Conservation (phyloP, 257 asterid genomes). For the Fraxinus anomala region DNA sequence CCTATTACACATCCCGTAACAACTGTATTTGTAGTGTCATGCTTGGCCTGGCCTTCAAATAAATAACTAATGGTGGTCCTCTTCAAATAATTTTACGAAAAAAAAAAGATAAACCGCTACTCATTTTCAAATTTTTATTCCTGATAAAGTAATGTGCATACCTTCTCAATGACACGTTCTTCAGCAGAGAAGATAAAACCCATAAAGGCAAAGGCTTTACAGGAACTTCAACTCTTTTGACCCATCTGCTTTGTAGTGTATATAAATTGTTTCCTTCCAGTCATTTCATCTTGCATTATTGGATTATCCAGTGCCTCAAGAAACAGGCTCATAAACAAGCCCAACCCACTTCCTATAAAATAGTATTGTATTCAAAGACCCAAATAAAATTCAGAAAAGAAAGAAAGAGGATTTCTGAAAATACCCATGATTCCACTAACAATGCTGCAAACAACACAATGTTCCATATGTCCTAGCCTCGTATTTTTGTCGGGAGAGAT, state of each 20-base stretch:
- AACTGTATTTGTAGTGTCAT: slow-evolving; percentile 80
- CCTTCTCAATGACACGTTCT: slow-evolving; percentile 87
- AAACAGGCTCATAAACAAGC: slow-evolving; percentile 79
- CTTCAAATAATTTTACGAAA: not conserved
- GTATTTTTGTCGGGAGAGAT: slow-evolving; percentile 32
- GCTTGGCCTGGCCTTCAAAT: slow-evolving; percentile 84
- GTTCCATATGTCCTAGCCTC: slow-evolving; percentile 93
- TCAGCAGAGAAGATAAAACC: slow-evolving; percentile 85
- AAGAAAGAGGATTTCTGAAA: not conserved
- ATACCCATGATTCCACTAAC: slow-evolving; percentile 96
- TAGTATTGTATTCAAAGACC: slow-evolving; percentile 29
- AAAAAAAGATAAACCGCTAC: not conserved
- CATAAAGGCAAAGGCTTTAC: slow-evolving; percentile 90
- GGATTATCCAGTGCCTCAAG: too few species aligned
- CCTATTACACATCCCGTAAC: slow-evolving; percentile 95
- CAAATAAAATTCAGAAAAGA: not conserved
- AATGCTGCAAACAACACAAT: slow-evolving; percentile 86
- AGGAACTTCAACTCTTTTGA: slow-evolving; percentile 86
- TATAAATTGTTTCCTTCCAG: slow-evolving; percentile 67
- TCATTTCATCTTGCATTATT: slow-evolving; percentile 78
- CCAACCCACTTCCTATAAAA: slow-evolving; percentile 83
- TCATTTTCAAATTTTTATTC: not conserved
- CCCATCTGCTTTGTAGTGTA: slow-evolving; percentile 96
- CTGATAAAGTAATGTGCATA: slow-evolving; percentile 14
- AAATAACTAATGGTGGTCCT: slow-evolving; percentile 25